Percentiles rank a stretch among this genome's conserved stretches.
phyloP scores from a whole-genome alignment of 805 yeast species.

The Lipomyces starkeyi region DNA sequence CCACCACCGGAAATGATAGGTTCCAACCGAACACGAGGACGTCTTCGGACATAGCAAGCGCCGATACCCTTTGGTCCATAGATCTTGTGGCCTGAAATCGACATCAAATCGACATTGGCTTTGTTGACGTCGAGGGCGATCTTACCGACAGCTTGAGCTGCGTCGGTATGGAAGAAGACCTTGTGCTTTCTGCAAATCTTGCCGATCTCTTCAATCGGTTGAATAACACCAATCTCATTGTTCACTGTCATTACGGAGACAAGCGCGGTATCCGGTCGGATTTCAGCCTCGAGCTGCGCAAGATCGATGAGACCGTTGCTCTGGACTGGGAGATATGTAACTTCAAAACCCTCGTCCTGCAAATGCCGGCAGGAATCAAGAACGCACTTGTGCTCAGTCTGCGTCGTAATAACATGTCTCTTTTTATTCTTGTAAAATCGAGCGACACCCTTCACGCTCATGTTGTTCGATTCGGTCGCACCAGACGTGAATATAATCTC shows the following conservation, averaged over 20 bases:
- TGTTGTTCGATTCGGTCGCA: conserved; percentile 96
- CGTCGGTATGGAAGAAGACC: conserved; percentile 96
- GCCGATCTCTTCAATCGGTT: conserved; percentile 95
- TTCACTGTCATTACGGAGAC: conserved; percentile 97
- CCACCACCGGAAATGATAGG: conserved; percentile 98
- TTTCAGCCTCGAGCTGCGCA: conserved; percentile 78
- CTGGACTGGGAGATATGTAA: conserved; percentile 87
- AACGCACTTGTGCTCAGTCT: conserved; percentile 99
- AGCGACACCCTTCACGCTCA: conserved; percentile 94
- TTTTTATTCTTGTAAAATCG: conserved; percentile 88
- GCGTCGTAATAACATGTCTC: conserved; percentile 92
- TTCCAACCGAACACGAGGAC: conserved; percentile 96
- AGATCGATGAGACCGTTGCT: conserved; percentile 79
- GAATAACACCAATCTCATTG: conserved; percentile 97
- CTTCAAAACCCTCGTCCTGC: conserved; percentile 96
- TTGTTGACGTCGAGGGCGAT: conserved; percentile 90
- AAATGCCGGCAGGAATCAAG: conserved; percentile 92
- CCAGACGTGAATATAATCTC: conserved; percentile 97
- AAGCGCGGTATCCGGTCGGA: conserved; percentile 86
- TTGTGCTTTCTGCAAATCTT: conserved; percentile 81
- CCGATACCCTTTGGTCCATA: conserved; percentile 99
- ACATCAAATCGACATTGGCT: conserved; percentile 89
- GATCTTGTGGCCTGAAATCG: conserved; percentile 93
- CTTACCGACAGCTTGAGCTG: conserved; percentile 97
- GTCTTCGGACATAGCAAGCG: conserved; percentile 92